Evolutionary conservation across 1,284 basidiomycete genomes (phyloP).

Genomic region (Veloporphyrellus conicus): DNA sequence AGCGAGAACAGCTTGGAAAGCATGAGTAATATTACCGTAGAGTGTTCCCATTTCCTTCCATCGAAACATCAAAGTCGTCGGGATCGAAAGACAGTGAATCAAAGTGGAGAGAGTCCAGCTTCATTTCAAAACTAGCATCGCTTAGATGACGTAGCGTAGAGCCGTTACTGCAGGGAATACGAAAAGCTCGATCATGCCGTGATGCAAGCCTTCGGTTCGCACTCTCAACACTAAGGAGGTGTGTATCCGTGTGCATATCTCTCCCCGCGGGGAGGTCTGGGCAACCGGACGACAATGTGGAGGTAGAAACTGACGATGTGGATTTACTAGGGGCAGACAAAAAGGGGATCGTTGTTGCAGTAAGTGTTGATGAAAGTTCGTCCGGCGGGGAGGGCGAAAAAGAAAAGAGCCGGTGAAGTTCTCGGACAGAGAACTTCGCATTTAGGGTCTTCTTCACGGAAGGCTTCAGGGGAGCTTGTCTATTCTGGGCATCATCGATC

Average conservation of each 20-base stretch:
- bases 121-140: constrained; percentile 55
- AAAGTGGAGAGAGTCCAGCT: constrained; percentile 64
- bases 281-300: constrained; percentile 10
- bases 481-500: constrained; percentile 17
- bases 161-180: not conserved
- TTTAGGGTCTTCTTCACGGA: constrained; percentile 17
- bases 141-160: constrained; percentile 10
- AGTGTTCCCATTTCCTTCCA: constrained; percentile 11
- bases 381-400: constrained; percentile 36
- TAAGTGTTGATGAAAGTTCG: constrained; percentile 1
- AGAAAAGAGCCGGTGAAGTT: constrained; percentile 33
- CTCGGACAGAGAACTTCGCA: constrained; percentile 30
- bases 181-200: constrained; percentile 5
- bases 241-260: constrained; percentile 13
- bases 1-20: not conserved
- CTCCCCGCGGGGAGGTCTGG: constrained; percentile 22
- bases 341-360: not conserved
- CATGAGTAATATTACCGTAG: constrained; percentile 15
- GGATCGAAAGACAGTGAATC: constrained; percentile 62
- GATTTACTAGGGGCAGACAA: constrained; percentile 1
- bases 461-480: constrained; percentile 8
- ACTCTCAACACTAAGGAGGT: constrained; percentile 19
- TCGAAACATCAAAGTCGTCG: constrained; percentile 42
- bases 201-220: constrained; percentile 9
- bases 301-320: constrained; percentile 13